A percentile compares a stretch with the other conserved stretches of the same genome.
phyloP scores from a whole-genome alignment of 1,284 basidiomycete species.

The Leucoagaricus sp. region DNA sequence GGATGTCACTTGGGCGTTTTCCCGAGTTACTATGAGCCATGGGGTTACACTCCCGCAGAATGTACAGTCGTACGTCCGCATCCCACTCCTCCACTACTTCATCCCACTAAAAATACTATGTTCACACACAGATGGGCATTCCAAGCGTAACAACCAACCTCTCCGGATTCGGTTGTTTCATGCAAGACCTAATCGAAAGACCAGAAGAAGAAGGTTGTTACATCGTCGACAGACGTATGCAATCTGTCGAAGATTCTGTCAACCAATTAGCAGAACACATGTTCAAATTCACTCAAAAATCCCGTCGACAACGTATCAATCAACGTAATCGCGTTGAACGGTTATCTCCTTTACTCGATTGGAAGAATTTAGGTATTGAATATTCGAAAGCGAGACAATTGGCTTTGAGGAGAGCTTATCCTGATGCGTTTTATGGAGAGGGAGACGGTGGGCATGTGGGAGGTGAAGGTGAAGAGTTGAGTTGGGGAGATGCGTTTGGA shows the following conservation, averaged over 20 bases:
- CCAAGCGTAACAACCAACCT: slow-evolving; percentile 97
- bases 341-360: slow-evolving; percentile 90
- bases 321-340: slow-evolving; percentile 97
- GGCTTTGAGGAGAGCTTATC: slow-evolving; percentile 91
- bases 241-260: slow-evolving; percentile 92
- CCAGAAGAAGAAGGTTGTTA: slow-evolving; percentile 89
- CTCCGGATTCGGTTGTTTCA: slow-evolving; percentile 97
- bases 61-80: slow-evolving; percentile 79
- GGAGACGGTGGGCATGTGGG: not conserved
- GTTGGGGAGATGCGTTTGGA: slow-evolving; percentile 47
- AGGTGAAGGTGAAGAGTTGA: slow-evolving; percentile 52
- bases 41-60: slow-evolving; percentile 88
- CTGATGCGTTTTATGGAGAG: slow-evolving; percentile 83
- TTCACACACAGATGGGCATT: slow-evolving; percentile 87
- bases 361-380: slow-evolving; percentile 98
- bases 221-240: slow-evolving; percentile 91
- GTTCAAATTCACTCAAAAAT: slow-evolving; percentile 83
- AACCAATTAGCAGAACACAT: slow-evolving; percentile 75
- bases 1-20: slow-evolving; percentile 98
- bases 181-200: slow-evolving; percentile 97
- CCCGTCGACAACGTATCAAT: slow-evolving; percentile 96
- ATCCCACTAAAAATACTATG: slow-evolving; percentile 12
- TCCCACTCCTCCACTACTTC: slow-evolving; percentile 1
- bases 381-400: slow-evolving; percentile 96
- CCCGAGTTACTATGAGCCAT: slow-evolving; percentile 95